Percentiles rank a stretch among this genome's conserved stretches.
These are phyloP conservation scores for Thelonectria olida DNA, from an alignment of 2,329 filamentous ascomycete species.

Conservation along the genomic window DNA sequence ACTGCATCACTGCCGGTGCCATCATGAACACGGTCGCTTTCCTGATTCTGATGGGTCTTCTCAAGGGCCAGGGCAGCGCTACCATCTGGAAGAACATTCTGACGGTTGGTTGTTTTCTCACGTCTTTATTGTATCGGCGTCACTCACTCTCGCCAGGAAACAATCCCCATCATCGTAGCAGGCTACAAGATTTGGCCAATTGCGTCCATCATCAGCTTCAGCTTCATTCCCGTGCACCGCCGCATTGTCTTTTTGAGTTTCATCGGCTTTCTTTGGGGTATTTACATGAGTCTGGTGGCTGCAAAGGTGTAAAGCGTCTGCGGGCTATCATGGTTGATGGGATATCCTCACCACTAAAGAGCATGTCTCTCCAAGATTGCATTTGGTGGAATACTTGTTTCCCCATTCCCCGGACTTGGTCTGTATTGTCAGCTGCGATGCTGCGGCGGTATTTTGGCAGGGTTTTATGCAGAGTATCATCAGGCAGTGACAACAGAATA, in stretches of 20 bases:
- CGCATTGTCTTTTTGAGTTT: constrained; percentile 61
- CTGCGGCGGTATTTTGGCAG: background rate
- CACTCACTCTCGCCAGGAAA: constrained; percentile 46
- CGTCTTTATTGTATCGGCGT: background rate
- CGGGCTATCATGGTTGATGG: background rate
- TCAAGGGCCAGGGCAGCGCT: constrained; percentile 50
- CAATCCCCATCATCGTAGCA: constrained; percentile 57
- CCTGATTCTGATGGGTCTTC: constrained; percentile 56
- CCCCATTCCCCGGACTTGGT: background rate
- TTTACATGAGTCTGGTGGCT: constrained; percentile 61
- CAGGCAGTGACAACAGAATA: no score
- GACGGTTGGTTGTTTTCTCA: constrained; percentile 37
- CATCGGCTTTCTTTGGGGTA: constrained; percentile 59
- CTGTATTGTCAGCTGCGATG: background rate
- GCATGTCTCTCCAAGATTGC: background rate
- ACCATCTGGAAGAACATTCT: constrained; percentile 52
- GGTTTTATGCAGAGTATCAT: background rate
- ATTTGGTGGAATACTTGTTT: background rate
- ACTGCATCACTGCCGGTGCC: constrained; percentile 58
- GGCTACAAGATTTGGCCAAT: constrained; percentile 63
- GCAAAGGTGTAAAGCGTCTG: constrained; percentile 45
- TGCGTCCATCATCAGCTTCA: constrained; percentile 61
- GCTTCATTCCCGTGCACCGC: constrained; percentile 57
- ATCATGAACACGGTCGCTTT: constrained; percentile 58
- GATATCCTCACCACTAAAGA: background rate